Evolutionary conservation across 108 stramenopile genomes (phyloP).

Genomic region (Fistulifera pelliculosa): DNA sequence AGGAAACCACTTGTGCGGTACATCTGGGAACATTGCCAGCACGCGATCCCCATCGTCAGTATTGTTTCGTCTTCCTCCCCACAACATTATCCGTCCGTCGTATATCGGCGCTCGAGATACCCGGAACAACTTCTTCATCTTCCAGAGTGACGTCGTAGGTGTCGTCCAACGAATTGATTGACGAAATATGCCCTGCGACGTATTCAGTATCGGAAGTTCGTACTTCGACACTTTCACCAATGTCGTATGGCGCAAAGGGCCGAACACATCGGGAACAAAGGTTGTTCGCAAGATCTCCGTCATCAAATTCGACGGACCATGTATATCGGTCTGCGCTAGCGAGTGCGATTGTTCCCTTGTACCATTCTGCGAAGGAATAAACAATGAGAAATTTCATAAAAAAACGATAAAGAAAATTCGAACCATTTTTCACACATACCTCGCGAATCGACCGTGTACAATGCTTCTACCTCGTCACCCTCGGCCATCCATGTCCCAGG

Average conservation of each 20-base stretch:
- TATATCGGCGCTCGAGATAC: not conserved
- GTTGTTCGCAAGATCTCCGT: slow-evolving; percentile 28
- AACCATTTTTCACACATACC: slow-evolving; percentile 19
- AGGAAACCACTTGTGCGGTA: slow-evolving; percentile 20
- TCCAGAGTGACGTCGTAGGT: slow-evolving; percentile 6
- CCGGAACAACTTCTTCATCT: not conserved
- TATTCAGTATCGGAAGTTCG: not conserved
- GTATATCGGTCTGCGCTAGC: slow-evolving; percentile 16
- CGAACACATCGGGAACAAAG: slow-evolving; percentile 20
- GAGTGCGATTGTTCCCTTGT: slow-evolving; percentile 18
- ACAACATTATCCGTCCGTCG: not conserved
- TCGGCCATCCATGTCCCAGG: slow-evolving; percentile 25
- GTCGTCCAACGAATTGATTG: not conserved
- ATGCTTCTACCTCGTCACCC: slow-evolving; percentile 37
- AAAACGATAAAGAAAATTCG: not conserved
- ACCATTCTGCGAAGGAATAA: slow-evolving; percentile 21
- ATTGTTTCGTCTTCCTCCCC: not conserved
- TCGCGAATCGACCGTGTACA: slow-evolving; percentile 19
- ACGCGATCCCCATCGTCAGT: slow-evolving; percentile 8
- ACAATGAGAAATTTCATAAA: not conserved
- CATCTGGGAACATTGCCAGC: slow-evolving; percentile 12
- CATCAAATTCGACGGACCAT: slow-evolving; percentile 27
- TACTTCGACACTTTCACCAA: slow-evolving; percentile 13
- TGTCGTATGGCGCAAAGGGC: slow-evolving; percentile 10
- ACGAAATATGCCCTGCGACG: not conserved